Evolutionary conservation across 257 asterid species (phyloP).

Genomic region (Solanum piurae): DNA sequence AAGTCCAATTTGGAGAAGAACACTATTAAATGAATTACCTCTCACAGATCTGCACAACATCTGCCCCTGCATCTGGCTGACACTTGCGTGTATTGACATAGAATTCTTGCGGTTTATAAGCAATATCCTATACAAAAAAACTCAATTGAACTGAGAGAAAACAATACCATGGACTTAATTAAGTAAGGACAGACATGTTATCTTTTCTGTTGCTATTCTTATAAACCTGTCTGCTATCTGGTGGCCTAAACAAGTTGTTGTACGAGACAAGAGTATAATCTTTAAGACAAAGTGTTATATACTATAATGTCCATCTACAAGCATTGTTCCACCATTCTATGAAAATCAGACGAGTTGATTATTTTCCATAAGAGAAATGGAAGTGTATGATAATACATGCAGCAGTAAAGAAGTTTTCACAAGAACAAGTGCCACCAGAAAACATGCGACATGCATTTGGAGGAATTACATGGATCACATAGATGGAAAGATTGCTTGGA

Average conservation of each 20-base stretch:
- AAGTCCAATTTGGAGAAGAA: not conserved
- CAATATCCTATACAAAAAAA: slow-evolving; percentile 56
- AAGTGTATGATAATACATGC: not conserved
- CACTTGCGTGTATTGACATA: slow-evolving; percentile 85
- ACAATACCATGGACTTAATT: not conserved
- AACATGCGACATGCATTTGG: not conserved
- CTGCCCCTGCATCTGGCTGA: slow-evolving; percentile 65
- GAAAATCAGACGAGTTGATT: not conserved
- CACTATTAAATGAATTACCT: slow-evolving; percentile 37
- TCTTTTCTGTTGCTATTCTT: not conserved
- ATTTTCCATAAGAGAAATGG: not conserved
- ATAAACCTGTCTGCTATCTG: not conserved
- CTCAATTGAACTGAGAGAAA: not conserved
- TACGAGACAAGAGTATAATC: not conserved
- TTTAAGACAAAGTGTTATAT: not conserved
- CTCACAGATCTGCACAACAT: slow-evolving; percentile 71
- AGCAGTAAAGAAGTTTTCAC: not conserved
- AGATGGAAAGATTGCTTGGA: not conserved
- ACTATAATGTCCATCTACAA: not conserved
- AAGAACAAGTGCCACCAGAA: not conserved
- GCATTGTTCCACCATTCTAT: not conserved
- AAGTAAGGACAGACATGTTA: not conserved
- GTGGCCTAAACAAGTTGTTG: not conserved
- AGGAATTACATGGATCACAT: not conserved
- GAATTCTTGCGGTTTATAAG: slow-evolving; percentile 84